A percentile compares a stretch with the other conserved stretches of the same genome.
Conservation (phyloP, 176 grass and related monocot genomes). For the Triticum urartu region DNA sequence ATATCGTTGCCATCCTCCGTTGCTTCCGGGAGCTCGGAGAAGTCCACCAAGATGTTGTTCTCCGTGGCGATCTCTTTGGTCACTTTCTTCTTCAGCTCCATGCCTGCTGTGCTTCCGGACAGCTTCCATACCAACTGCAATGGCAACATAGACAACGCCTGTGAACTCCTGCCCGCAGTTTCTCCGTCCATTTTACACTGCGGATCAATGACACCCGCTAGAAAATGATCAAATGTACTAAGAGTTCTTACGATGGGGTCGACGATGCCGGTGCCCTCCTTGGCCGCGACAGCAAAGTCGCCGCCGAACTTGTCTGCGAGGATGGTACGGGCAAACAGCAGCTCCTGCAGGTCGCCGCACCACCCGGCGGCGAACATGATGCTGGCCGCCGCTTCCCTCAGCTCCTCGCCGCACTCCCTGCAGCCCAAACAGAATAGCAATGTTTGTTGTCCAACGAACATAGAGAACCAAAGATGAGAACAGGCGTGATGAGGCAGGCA, state of each 20-base stretch:
- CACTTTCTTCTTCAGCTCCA: conserved; percentile 43
- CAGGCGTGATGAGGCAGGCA: background rate
- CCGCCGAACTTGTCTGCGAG: conserved; percentile 45
- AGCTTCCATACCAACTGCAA: conserved; percentile 52
- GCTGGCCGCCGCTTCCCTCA: conserved; percentile 28
- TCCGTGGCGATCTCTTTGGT: conserved; percentile 30
- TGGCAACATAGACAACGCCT: background rate
- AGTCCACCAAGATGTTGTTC: conserved; percentile 33
- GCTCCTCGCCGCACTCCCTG: conserved; percentile 36
- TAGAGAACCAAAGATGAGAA: background rate
- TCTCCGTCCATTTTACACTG: background rate
- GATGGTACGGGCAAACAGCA: conserved; percentile 29
- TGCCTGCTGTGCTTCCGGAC: conserved; percentile 18
- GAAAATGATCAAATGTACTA: background rate
- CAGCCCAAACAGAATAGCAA: background rate
- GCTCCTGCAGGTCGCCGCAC: conserved; percentile 46
- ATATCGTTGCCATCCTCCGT: background rate
- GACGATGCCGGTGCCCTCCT: conserved; percentile 23
- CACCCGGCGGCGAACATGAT: conserved; percentile 42
- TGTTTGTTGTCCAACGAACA: background rate
- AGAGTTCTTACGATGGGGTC: conserved; percentile 26
- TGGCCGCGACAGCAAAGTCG: conserved; percentile 1
- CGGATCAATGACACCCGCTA: background rate
- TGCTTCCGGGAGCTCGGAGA: conserved; percentile 11
- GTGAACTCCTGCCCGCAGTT: background rate